A percentile compares a stretch with the other conserved stretches of the same genome.
phyloP scores from a whole-genome alignment of 768 basidiomycete species.

The Sutorius australiensis region DNA sequence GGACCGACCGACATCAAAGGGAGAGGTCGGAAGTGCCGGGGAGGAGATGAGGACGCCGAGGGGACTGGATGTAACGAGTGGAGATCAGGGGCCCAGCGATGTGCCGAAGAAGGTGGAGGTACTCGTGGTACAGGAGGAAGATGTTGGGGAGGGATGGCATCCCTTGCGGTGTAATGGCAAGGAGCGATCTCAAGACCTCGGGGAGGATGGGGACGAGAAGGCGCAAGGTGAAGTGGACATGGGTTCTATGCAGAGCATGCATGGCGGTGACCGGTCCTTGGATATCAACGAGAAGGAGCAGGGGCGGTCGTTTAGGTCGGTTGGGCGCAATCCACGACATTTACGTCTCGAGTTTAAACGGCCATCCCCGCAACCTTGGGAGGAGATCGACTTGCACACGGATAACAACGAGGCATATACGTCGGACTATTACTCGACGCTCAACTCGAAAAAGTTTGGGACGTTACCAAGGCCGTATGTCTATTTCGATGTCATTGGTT shows the following conservation, averaged over 20 bases:
- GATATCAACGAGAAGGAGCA: conserved; percentile 27
- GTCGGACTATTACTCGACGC: conserved; percentile 42
- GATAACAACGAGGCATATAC: conserved; percentile 32
- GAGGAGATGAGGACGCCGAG: not conserved
- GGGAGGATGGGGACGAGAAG: not conserved
- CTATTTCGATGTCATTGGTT: not conserved
- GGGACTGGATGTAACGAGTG: conserved; percentile 17
- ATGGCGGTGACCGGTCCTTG: conserved; percentile 4
- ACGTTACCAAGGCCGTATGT: conserved; percentile 45
- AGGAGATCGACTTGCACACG: conserved; percentile 48
- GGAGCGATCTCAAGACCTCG: conserved; percentile 6
- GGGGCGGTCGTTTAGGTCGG: conserved; percentile 19
- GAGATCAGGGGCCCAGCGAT: not conserved
- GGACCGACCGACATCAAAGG: not conserved
- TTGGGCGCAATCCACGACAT: conserved; percentile 36
- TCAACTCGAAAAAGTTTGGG: conserved; percentile 41
- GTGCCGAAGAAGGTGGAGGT: conserved; percentile 20
- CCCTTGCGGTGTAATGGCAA: conserved; percentile 17
- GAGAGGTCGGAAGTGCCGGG: not conserved
- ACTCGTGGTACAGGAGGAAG: conserved; percentile 21
- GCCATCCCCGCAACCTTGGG: conserved; percentile 66
- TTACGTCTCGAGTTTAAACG: conserved; percentile 48
- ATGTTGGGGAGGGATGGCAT: conserved; percentile 27
- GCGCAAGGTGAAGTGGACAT: conserved; percentile 8
- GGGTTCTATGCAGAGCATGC: conserved; percentile 11